phyloP scores from a whole-genome alignment of 768 basidiomycete species.

The Lactarius hengduanensis region DNA sequence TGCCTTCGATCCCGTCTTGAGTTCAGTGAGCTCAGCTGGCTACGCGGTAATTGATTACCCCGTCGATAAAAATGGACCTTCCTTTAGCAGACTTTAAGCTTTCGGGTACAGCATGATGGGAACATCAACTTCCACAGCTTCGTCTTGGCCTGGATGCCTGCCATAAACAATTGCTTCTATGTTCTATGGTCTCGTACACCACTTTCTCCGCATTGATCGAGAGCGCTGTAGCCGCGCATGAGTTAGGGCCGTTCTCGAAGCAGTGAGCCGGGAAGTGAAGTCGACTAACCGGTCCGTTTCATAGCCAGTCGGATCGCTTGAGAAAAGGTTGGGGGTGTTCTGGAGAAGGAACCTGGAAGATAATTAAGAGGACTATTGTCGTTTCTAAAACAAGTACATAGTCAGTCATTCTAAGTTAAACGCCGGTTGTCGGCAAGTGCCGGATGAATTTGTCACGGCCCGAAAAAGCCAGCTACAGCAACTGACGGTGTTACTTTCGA shows the following conservation, averaged over 20 bases:
- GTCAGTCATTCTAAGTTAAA: neutral
- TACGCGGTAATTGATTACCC: neutral
- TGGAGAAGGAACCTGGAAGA: too few species aligned
- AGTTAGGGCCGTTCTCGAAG: slow-evolving; percentile 1
- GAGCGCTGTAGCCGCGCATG: neutral
- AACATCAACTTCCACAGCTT: neutral
- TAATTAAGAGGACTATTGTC: too few species aligned
- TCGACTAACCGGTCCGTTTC: neutral
- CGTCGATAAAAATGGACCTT: neutral
- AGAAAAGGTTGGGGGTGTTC: neutral
- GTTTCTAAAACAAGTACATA: too few species aligned
- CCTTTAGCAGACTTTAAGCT: neutral
- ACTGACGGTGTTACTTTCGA: neutral
- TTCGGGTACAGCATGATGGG: neutral
- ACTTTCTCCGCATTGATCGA: neutral
- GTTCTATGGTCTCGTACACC: neutral
- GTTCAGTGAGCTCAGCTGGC: slow-evolving; percentile 1
- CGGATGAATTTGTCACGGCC: neutral
- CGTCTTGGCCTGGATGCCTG: neutral
- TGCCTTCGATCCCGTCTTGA: neutral
- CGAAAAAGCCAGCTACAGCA: neutral
- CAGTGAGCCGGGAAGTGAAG: neutral
- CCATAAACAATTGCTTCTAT: neutral
- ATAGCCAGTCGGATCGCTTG: neutral
- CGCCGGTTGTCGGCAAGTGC: neutral